Percentiles rank a stretch among this genome's conserved stretches.
Conservation (phyloP, 805 yeast genomes). For the Saturnispora serradocipensis region DNA sequence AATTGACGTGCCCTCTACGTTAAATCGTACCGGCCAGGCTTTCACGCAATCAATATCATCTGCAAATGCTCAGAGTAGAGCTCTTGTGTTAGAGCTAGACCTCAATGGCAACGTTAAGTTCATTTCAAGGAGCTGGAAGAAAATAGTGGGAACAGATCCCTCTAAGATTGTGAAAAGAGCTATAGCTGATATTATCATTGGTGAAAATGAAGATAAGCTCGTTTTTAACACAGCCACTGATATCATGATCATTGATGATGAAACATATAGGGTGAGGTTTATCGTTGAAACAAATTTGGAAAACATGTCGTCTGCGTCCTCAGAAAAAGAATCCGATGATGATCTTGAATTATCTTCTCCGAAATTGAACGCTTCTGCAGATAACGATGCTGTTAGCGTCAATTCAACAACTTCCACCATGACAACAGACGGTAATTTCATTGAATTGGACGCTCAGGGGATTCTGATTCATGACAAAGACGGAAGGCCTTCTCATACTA, state of each 20-base stretch:
- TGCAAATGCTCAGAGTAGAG: slow-evolving; percentile 16
- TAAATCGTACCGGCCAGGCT: too few species aligned
- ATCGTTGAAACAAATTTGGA: slow-evolving; percentile 33
- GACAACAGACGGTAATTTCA: slow-evolving; percentile 51
- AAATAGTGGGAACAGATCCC: slow-evolving; percentile 59
- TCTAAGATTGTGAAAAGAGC: slow-evolving; percentile 47
- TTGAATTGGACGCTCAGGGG: slow-evolving; percentile 91
- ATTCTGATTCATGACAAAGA: slow-evolving; percentile 63
- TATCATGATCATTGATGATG: slow-evolving; percentile 64
- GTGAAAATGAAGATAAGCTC: slow-evolving; percentile 51
- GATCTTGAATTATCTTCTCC: not conserved
- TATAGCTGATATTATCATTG: slow-evolving; percentile 55
- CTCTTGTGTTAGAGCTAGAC: slow-evolving; percentile 77
- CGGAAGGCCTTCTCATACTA: slow-evolving; percentile 63
- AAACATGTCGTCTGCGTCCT: not conserved
- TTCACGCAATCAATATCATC: not conserved
- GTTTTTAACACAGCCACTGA: slow-evolving; percentile 65
- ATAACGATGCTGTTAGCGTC: slow-evolving; percentile 22
- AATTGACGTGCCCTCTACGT: not conserved
- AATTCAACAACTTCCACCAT: slow-evolving; percentile 26
- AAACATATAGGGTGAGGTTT: slow-evolving; percentile 70
- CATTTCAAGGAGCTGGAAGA: slow-evolving; percentile 69
- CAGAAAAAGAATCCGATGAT: not conserved
- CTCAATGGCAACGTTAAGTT: slow-evolving; percentile 71
- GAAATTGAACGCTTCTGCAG: slow-evolving; percentile 9